Conservation (phyloP, 1,284 basidiomycete genomes). For the Xerocomus nothofagi region DNA sequence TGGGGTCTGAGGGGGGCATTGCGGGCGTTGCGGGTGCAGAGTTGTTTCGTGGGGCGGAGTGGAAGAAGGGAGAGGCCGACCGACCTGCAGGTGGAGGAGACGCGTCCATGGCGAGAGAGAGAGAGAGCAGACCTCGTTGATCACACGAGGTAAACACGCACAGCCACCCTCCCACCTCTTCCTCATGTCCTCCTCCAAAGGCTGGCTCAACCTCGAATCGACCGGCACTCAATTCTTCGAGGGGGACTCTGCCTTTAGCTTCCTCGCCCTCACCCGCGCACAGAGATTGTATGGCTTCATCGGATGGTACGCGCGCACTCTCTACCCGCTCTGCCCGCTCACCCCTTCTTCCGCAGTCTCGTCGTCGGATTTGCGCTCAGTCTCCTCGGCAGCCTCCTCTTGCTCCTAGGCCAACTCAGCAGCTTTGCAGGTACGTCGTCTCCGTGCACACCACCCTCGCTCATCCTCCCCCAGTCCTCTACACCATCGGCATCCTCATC, state of each 20-base stretch:
- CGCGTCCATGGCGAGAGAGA: too few relatives aligned
- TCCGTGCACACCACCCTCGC: background rate
- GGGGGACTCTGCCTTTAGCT: conserved; percentile 81
- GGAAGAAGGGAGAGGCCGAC: conserved; percentile 8
- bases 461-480: conserved; percentile 58
- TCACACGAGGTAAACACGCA: conserved; percentile 25
- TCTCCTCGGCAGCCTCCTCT: conserved; percentile 75
- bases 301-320: conserved; percentile 55
- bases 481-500: conserved; percentile 80
- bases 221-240: conserved; percentile 72
- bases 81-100: too few relatives aligned
- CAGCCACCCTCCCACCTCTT: conserved; percentile 8
- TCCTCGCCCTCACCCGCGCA: conserved; percentile 72
- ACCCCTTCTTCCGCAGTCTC: conserved; percentile 46
- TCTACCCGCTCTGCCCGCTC: background rate
- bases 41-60: too few relatives aligned
- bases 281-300: conserved; percentile 84
- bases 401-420: conserved; percentile 71
- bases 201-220: conserved; percentile 74
- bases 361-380: conserved; percentile 76
- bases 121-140: too few relatives aligned
- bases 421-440: conserved; percentile 72
- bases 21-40: conserved; percentile 57
- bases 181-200: conserved; percentile 43
- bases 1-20: conserved; percentile 48